phyloP scores from a whole-genome alignment of 208 protist genomes.

The Crithidia bombi region DNA sequence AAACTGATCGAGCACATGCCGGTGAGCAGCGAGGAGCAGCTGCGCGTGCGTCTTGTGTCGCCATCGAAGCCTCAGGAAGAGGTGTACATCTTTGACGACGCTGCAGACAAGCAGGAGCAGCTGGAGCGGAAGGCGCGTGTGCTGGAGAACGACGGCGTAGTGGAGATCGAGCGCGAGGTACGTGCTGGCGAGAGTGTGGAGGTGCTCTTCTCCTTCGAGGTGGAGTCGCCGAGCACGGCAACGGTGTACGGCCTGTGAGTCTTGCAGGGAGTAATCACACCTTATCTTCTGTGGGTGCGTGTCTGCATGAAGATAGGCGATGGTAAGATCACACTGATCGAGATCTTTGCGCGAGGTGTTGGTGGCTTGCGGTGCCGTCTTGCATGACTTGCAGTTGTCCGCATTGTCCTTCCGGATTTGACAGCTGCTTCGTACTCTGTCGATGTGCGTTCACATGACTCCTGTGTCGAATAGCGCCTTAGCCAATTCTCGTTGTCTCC shows the following conservation, averaged over 20 bases:
- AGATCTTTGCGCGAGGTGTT: too few species aligned
- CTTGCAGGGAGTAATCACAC: too few species aligned
- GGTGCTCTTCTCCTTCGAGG: conserved; percentile 30
- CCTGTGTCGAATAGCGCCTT: too few species aligned
- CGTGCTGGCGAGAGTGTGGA: conserved; percentile 25
- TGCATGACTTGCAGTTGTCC: too few species aligned
- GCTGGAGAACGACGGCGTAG: conserved; percentile 31
- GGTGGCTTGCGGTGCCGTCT: too few species aligned
- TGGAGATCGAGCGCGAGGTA: conserved; percentile 35
- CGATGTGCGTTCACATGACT: too few species aligned
- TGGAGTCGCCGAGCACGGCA: conserved; percentile 28
- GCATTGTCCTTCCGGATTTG: too few species aligned
- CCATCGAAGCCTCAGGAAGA: conserved; percentile 28
- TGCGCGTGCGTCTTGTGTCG: conserved; percentile 33
- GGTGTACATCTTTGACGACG: conserved; percentile 34
- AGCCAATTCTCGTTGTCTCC: too few species aligned
- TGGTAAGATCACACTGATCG: too few species aligned
- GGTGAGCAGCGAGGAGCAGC: conserved; percentile 34
- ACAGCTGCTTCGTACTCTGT: too few species aligned
- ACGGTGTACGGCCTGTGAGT: conserved; percentile 32
- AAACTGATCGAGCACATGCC: conserved; percentile 38
- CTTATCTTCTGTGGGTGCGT: neutral
- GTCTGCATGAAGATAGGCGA: neutral
- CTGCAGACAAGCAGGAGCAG: conserved; percentile 27
- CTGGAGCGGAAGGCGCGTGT: conserved; percentile 24